These are phyloP conservation scores for Leptographium flavum DNA, from an alignment of 2,329 filamentous ascomycete species.

Conservation along the genomic window DNA sequence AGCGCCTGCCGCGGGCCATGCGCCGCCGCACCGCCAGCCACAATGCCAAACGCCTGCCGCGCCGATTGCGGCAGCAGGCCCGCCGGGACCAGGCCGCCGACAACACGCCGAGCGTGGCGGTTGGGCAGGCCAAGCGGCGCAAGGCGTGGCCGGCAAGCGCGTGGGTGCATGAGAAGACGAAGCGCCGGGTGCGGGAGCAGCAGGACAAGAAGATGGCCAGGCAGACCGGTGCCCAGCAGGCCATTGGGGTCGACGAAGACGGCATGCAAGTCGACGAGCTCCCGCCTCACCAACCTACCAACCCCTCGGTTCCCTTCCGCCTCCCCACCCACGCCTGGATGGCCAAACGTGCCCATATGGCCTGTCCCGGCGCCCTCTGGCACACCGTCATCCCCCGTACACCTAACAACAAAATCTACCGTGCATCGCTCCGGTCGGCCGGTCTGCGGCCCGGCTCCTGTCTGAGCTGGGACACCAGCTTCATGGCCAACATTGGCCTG, in stretches of 20 bases:
- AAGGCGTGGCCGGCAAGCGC: constrained; percentile 13
- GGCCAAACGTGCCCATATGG: constrained; percentile 84
- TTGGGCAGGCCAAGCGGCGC: constrained; percentile 43
- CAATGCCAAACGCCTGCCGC: constrained; percentile 82
- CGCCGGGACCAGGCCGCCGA: constrained; percentile 69
- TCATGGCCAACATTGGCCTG: constrained; percentile 73
- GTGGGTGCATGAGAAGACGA: constrained; percentile 15
- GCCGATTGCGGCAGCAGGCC: constrained; percentile 56
- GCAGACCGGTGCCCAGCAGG: background rate
- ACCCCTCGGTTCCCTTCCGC: constrained; percentile 65
- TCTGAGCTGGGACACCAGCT: constrained; percentile 78
- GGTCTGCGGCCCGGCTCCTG: constrained; percentile 57
- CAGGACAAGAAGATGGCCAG: constrained; percentile 5
- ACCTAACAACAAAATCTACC: constrained; percentile 79
- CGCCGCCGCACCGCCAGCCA: constrained; percentile 84
- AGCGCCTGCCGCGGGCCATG: constrained; percentile 74
- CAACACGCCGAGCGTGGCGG: constrained; percentile 71
- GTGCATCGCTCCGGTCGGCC: constrained; percentile 70
- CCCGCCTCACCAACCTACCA: constrained; percentile 22
- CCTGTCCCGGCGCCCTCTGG: constrained; percentile 69
- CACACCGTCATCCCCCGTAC: constrained; percentile 74
- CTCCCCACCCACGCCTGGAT: constrained; percentile 90
- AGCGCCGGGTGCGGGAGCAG: constrained; percentile 15
- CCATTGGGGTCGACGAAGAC: background rate
- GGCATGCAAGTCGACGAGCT: background rate